Evolutionary conservation across 2,329 filamentous ascomycete genomes (phyloP).

Genomic region (Botrytis hyacinthi): DNA sequence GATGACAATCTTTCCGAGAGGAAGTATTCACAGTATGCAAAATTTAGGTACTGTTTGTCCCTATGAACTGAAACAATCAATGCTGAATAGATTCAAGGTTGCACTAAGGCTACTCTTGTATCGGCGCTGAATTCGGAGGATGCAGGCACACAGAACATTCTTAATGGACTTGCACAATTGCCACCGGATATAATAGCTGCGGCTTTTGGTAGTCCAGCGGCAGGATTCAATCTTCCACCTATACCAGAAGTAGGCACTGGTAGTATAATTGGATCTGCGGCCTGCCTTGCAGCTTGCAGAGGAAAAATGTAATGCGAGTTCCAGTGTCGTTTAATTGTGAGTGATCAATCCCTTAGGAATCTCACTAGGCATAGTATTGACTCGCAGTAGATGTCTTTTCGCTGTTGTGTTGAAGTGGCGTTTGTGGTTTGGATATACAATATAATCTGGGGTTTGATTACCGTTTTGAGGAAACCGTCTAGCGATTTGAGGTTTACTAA

Average conservation of each 20-base stretch:
- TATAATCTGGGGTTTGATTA: neutral
- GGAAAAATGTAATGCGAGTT: neutral
- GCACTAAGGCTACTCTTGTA: constrained; percentile 49
- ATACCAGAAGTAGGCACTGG: constrained; percentile 45
- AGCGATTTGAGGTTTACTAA: neutral
- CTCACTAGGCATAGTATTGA: neutral
- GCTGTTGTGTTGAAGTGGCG: neutral
- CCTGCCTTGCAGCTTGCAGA: constrained; percentile 39
- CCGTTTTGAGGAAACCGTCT: neutral
- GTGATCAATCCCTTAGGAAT: neutral
- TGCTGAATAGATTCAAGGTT: constrained; percentile 39
- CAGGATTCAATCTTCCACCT: constrained; percentile 17
- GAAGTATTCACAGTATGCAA: constrained; percentile 50
- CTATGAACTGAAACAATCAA: neutral
- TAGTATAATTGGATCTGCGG: constrained; percentile 41
- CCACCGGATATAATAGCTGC: constrained; percentile 45
- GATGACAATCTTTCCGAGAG: constrained; percentile 51
- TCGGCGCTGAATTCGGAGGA: constrained; percentile 50
- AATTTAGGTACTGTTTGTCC: constrained; percentile 43
- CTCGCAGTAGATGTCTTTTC: neutral
- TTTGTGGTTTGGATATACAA: neutral
- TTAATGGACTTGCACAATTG: constrained; percentile 45
- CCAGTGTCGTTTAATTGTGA: neutral
- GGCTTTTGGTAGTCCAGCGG: constrained; percentile 42
- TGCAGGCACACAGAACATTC: constrained; percentile 49